These are phyloP conservation scores for Hirsutella rhossiliensis DNA, from an alignment of 2,329 filamentous ascomycete genomes.

Conservation along the genomic window DNA sequence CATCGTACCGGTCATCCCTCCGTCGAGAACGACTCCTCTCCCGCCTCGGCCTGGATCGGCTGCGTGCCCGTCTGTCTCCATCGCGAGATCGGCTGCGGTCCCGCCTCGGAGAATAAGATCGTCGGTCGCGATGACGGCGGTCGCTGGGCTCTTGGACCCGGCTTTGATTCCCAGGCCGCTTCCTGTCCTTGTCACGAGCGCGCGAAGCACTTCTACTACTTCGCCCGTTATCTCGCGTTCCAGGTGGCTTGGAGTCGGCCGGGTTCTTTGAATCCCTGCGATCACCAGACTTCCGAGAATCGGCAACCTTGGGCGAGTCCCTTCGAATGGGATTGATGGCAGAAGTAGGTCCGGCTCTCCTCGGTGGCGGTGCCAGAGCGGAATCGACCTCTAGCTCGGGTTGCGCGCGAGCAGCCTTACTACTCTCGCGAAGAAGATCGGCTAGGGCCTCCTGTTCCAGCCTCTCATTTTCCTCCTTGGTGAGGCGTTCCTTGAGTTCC, in stretches of 20 bases:
- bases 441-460: slow-evolving; percentile 47
- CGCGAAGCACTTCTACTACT: slow-evolving; percentile 21
- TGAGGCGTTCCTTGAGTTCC: slow-evolving; percentile 39
- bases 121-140: slow-evolving; percentile 20
- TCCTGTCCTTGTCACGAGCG: slow-evolving; percentile 12
- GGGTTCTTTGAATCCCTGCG: slow-evolving; percentile 17
- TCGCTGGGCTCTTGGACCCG: slow-evolving; percentile 15
- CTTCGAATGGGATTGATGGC: slow-evolving; percentile 44
- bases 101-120: slow-evolving; percentile 26
- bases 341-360: slow-evolving; percentile 38
- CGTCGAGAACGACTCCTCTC: slow-evolving; percentile 28
- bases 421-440: slow-evolving; percentile 48
- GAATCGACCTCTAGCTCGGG: slow-evolving; percentile 45
- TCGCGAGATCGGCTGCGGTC: slow-evolving; percentile 20
- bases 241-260: slow-evolving; percentile 13
- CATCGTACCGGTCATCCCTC: slow-evolving; percentile 17
- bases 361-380: slow-evolving; percentile 41
- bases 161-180: slow-evolving; percentile 17
- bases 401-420: slow-evolving; percentile 32
- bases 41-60: slow-evolving; percentile 21
- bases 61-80: slow-evolving; percentile 22
- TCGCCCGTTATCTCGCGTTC: slow-evolving; percentile 16
- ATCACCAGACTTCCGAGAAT: slow-evolving; percentile 26
- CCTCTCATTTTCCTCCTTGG: slow-evolving; percentile 44
- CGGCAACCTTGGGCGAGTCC: slow-evolving; percentile 30